A percentile compares a stretch with the other conserved stretches of the same genome.
Conservation (phyloP, 345 rosid species). For the Eucalyptus curtisii region DNA sequence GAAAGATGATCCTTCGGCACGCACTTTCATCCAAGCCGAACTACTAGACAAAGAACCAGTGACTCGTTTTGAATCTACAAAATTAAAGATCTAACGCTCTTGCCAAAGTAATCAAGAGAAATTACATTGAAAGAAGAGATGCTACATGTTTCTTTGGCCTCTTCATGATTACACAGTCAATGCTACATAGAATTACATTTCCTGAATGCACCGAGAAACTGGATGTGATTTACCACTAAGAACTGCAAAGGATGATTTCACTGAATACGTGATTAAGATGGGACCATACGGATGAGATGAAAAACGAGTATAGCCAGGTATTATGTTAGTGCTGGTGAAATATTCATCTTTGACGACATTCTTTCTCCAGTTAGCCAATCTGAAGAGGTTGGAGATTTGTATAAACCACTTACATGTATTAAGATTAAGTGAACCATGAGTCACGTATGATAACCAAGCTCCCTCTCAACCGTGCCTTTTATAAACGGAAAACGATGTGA, state of each 20-base stretch:
- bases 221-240: neutral
- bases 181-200: neutral
- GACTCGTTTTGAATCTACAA: neutral
- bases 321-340: neutral
- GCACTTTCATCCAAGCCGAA: neutral
- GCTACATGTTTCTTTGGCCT: neutral
- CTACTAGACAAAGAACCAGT: neutral
- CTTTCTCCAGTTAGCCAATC: neutral
- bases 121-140: neutral
- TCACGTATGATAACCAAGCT: neutral
- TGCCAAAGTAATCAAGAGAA: neutral
- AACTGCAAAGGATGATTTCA: neutral
- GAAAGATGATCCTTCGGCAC: neutral
- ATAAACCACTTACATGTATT: neutral
- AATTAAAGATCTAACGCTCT: neutral
- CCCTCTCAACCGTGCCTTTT: neutral
- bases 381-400: neutral
- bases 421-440: neutral
- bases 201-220: neutral
- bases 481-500: neutral
- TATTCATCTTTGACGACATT: neutral
- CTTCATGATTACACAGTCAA: neutral
- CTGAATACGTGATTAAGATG: neutral
- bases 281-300: neutral
- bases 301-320: neutral